Percentiles rank a stretch among this genome's conserved stretches.
These are phyloP conservation scores for Cytospora piceae DNA, from an alignment of 2,329 filamentous ascomycete species.

Conservation along the genomic window DNA sequence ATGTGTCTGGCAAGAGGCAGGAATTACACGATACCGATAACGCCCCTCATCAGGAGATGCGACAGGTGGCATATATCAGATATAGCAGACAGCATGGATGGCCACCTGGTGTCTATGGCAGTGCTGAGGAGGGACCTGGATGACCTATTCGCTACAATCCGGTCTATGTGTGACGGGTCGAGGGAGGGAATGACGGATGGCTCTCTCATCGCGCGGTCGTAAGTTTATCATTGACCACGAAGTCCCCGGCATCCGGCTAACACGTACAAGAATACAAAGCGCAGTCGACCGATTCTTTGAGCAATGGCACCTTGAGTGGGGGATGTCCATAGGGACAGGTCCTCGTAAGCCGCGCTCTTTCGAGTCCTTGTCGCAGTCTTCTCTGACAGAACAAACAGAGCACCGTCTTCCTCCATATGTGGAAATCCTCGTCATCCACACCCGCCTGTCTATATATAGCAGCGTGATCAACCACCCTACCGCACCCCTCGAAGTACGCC, in stretches of 20 bases:
- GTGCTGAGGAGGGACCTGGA: slow-evolving; percentile 69
- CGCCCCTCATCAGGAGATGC: slow-evolving; percentile 67
- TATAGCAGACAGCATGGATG: slow-evolving; percentile 68
- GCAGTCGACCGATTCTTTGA: slow-evolving; percentile 69
- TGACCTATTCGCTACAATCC: slow-evolving; percentile 59
- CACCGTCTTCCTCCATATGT: slow-evolving; percentile 70
- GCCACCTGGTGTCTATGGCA: slow-evolving; percentile 72
- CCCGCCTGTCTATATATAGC: slow-evolving; percentile 73
- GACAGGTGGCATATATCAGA: slow-evolving; percentile 70
- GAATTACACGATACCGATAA: slow-evolving; percentile 69
- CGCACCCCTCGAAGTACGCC: slow-evolving; percentile 69
- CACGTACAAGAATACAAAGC: slow-evolving; percentile 51
- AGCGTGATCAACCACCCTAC: slow-evolving; percentile 76
- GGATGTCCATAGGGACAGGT: slow-evolving; percentile 57
- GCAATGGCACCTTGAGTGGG: slow-evolving; percentile 68
- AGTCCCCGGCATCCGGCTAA: slow-evolving; percentile 31
- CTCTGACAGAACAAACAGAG: slow-evolving; percentile 41
- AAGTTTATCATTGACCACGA: slow-evolving; percentile 29
- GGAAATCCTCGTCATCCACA: slow-evolving; percentile 74
- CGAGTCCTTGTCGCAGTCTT: too few species aligned
- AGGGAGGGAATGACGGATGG: slow-evolving; percentile 54
- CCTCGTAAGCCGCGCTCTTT: slow-evolving; percentile 44
- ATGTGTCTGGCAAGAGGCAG: slow-evolving; percentile 72
- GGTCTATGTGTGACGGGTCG: slow-evolving; percentile 63
- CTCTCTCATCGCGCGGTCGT: slow-evolving; percentile 57